Base-by-base conservation (phyloP, 164 flowering plant species). In the Buxus sempervirens region DNA sequence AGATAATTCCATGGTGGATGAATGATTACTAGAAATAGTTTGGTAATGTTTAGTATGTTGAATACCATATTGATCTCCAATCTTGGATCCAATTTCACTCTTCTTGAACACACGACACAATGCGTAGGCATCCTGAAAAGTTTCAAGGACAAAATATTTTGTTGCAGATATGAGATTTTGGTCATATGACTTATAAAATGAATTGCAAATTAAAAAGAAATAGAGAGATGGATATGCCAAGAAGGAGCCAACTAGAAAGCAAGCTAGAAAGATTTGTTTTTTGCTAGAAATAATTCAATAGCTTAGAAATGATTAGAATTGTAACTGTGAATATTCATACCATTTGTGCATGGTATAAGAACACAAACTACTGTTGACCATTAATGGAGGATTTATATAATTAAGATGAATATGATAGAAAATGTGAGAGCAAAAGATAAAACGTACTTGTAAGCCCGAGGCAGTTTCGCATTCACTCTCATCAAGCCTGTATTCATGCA, bases 401-500 rank as follows among this genome's bases (percentile, higher is more conserved):
- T 32, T 32, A 3, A 3, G 38, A 32, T 32, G 3, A 32, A 32
- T 32, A 32, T 32, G 38, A 58, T n/a, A 38, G 14, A n/a, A 27
- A 13, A 45, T 16, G 25, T 24, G 58, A 20, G 21, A 26, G 18
- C 22, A n/a, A 60, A 21, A 3, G 7, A 5, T 20, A 51, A 4
- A 1, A 21, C 4, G 53, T n/a, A 90, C 96, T 90, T 90, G 98
- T 70, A 90, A 65, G 64, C 96, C 91, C 0, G 83, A 48, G 62
- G 73, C 59, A 62, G 68, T 65, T 66, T 85, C 89, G 67, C 97
- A 91, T 80, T 94, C 96, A 10, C 81, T 76, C 49, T 94, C 96
- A 20, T 91, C 91, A 5, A 94, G 89, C 13, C 96, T 87, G 68
- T 94, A 94, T 68, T 94, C 98, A 70, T 94, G 98, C 98, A 94